Evolutionary conservation across 495 filamentous ascomycete species (phyloP), one percentile per base, ranked within the genome.

Genomic region (Tuber aestivum): DNA sequence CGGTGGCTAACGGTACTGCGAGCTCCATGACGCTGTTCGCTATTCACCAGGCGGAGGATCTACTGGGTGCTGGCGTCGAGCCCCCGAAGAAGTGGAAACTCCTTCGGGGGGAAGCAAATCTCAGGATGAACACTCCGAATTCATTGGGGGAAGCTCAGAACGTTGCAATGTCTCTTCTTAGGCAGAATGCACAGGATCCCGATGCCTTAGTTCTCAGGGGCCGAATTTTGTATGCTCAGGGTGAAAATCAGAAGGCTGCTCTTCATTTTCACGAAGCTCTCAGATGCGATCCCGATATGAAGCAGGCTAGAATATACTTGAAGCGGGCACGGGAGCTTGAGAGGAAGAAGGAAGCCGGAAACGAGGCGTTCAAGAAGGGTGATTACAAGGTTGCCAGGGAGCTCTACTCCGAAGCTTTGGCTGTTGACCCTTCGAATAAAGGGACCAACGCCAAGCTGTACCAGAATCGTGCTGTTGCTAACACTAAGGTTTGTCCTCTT

Each of bases 161-260:
- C 82, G 89, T 98, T 32, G 94, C 94, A 71, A 96, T 97, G 89
- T 87, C 87, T 1, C 84, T 99, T 76, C 87, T 99, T 41, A 88
- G 95, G 37, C 87, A 90, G 79, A 97, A 98, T 85, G 92, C 85
- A 85, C 90, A 93, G 82, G 95, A 99, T 82, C 94, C 95, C 18
- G 96, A 99, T 84, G 96, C 95, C 2, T 85, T 98, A 80, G 91
- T 98, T 50, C 87, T 99, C 73, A 90, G 95, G 65, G 95, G 95
- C 38, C 89, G 93, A 72, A 92, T 93, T 12, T 87, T 95, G 75
- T 98, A 98, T 81, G 91, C 90, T 9, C 91, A 93, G 83, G 95
- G 95, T 38, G 96, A 99, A 78, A 97, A 97, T 78, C 92, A 94
- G 0, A 96, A 97, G 86, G 96, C 95, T 3, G 86, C 96, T n/a